A percentile compares a stretch with the other conserved stretches of the same genome.
Evolutionary conservation across 805 yeast species (phyloP).

Genomic region (Lipomyces orientalis): DNA sequence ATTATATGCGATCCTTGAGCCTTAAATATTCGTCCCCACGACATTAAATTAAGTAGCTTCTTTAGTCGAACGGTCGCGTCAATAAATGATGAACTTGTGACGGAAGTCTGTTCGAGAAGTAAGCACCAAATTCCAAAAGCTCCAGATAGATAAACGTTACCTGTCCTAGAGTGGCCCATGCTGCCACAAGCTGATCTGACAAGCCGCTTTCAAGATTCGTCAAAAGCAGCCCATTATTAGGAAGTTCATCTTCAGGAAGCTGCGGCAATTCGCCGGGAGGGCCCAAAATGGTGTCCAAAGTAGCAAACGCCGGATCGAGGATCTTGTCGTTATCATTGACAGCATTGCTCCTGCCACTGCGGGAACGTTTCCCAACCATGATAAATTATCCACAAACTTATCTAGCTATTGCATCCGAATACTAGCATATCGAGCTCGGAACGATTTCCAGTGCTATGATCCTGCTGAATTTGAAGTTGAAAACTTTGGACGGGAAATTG

Average conservation of each 20-base stretch:
- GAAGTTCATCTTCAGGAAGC: not conserved
- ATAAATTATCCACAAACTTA: not conserved
- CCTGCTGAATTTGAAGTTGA: not conserved
- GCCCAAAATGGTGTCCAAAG: conserved; percentile 11
- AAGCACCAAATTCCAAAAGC: not conserved
- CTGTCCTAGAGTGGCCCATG: conserved; percentile 24
- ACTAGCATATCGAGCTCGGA: not conserved
- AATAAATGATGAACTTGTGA: conserved; percentile 15
- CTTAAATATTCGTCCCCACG: not conserved
- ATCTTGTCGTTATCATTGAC: not conserved
- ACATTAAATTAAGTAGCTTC: conserved; percentile 3
- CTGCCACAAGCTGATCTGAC: conserved; percentile 21
- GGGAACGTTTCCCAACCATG: not conserved
- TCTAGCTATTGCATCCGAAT: not conserved
- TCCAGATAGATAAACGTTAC: conserved; percentile 12
- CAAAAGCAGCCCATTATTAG: conserved; percentile 1
- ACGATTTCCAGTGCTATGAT: not conserved
- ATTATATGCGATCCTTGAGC: conserved; percentile 45
- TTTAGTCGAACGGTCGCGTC: conserved; percentile 14
- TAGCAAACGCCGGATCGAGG: conserved; percentile 20
- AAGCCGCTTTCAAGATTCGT: conserved; percentile 25
- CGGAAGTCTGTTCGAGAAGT: conserved; percentile 14
- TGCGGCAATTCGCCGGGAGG: not conserved
- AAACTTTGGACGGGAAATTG: not conserved
- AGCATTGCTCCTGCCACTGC: not conserved